Evolutionary conservation across 805 yeast genomes (phyloP), one percentile per base, ranked within the genome.

Genomic region (Nakazawaea ishiwadae): DNA sequence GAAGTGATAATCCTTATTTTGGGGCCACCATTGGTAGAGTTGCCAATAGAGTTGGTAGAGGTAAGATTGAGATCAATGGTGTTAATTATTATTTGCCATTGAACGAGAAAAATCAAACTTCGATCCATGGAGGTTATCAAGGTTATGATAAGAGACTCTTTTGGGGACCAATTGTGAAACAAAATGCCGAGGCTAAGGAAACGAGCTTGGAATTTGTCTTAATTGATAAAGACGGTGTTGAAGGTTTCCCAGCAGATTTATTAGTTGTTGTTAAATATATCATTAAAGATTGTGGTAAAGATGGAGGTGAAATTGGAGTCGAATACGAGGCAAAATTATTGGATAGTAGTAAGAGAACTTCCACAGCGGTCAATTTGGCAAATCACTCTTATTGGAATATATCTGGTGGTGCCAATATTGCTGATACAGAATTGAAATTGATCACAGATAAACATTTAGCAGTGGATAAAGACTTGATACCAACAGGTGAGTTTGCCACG

Each of bases 1-100:
- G 42, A 21, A 18, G 23, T 33, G 50, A 63, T 24, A 70, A 74
- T 51, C 77, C 79, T 15, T 77, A 64, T 53, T 68, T 79, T 43
- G 86, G 86, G 28, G 77, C 84, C 21, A 74, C 83, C 15, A 70
- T 79, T 30, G 88, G 88, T 21, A 67, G 87, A 34, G 72, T 66
- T 45, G 85, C 85, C 40, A 81, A 81, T 56, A 67, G 87, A 44
- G 71, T 81, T 38, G 54, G 55, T 32, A 51, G 59, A 9, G 81
- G 77, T 23, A 47, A 53, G 38, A 65, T 76, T 47, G 39, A 47
- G 11, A 45, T 78, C 17, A 62, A 64, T 27, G 77, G 73, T 5
- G 52, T 59, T 39, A 52, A 55, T 10, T 71, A 66, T 51, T 52
- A 61, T 17, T 56, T 79, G 41, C 63, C 68, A 16, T 51, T 58